A percentile compares a stretch with the other conserved stretches of the same genome.
Evolutionary conservation across 1,139 yeast species (phyloP).

Genomic region (Nematodospora anomalae): DNA sequence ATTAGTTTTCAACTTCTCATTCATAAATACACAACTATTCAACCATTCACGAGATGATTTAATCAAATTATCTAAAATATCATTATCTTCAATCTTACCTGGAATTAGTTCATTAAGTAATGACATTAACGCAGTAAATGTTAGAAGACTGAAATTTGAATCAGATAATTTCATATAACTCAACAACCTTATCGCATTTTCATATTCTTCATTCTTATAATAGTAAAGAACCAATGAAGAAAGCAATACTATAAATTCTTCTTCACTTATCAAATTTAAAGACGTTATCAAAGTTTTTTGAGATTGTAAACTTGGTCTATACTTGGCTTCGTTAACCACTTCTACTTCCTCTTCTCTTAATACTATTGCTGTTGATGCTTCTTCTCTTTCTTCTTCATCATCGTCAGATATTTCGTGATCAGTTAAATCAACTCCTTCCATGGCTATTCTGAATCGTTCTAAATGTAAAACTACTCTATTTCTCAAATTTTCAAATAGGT

Average conservation of each 20-base stretch:
- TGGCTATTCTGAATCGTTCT: slow-evolving; percentile 21
- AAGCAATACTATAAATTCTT: slow-evolving; percentile 34
- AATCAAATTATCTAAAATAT: slow-evolving; percentile 30
- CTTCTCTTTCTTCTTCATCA: slow-evolving; percentile 19
- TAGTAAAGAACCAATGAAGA: slow-evolving; percentile 30
- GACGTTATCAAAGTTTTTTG: slow-evolving; percentile 30
- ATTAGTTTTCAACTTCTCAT: slow-evolving; percentile 25
- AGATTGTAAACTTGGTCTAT: slow-evolving; percentile 11
- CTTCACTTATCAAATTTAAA: slow-evolving; percentile 35
- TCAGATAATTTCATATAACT: slow-evolving; percentile 23
- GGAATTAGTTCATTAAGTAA: slow-evolving; percentile 26
- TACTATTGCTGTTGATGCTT: no score
- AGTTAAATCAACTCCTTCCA: slow-evolving; percentile 31
- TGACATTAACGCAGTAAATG: slow-evolving; percentile 35
- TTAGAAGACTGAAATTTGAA: slow-evolving; percentile 21
- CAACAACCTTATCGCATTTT: slow-evolving; percentile 25
- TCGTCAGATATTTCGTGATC: slow-evolving; percentile 29
- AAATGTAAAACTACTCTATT: slow-evolving; percentile 21
- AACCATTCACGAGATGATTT: slow-evolving; percentile 34
- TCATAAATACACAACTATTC: slow-evolving; percentile 24
- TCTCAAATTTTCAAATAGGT: slow-evolving; percentile 23
- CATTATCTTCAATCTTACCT: slow-evolving; percentile 22
- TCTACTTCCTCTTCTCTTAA: slow-evolving; percentile 14
- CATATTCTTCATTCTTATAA: slow-evolving; percentile 19
- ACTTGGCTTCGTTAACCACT: slow-evolving; percentile 12